These are phyloP conservation scores for Podospora tetraspora DNA, from an alignment of 495 filamentous ascomycete genomes.

Conservation along the genomic window DNA sequence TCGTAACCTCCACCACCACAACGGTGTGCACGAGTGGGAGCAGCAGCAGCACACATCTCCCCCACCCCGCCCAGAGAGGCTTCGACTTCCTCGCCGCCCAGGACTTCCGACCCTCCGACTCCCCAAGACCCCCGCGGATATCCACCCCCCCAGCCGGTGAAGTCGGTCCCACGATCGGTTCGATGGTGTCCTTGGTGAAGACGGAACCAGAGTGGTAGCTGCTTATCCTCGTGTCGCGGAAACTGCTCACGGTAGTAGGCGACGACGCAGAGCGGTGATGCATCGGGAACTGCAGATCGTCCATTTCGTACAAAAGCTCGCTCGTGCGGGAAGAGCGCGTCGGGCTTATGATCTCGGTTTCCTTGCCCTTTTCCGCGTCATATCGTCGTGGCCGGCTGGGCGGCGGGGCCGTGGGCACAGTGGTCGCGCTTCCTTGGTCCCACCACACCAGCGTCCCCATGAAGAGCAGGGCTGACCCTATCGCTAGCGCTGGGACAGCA, in stretches of 20 bases:
- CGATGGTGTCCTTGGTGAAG: background rate
- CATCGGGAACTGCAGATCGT: constrained; percentile 1
- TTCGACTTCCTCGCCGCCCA: background rate
- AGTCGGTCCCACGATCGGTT: background rate
- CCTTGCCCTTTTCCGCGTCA: constrained; percentile 16
- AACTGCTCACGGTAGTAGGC: background rate
- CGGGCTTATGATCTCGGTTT: constrained; percentile 2
- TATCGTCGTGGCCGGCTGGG: too few relatives aligned
- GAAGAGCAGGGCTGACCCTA: background rate
- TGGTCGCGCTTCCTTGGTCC: too few relatives aligned
- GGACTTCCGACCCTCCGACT: background rate
- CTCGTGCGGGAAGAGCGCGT: constrained; percentile 9
- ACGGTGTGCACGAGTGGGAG: constrained; percentile 7
- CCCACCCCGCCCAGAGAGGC: background rate
- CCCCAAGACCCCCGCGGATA: background rate
- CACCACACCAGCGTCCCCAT: constrained; percentile 1
- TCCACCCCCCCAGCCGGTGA: background rate
- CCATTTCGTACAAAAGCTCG: constrained; percentile 8
- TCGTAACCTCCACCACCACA: constrained; percentile 16
- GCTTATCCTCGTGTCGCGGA: background rate
- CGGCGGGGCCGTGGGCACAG: too few relatives aligned
- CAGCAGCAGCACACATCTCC: background rate
- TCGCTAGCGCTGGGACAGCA: background rate
- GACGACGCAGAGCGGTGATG: background rate
- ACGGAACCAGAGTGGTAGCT: background rate